Evolutionary conservation across 129 eudicot species (phyloP).

Genomic region (Flaveria brownii): DNA sequence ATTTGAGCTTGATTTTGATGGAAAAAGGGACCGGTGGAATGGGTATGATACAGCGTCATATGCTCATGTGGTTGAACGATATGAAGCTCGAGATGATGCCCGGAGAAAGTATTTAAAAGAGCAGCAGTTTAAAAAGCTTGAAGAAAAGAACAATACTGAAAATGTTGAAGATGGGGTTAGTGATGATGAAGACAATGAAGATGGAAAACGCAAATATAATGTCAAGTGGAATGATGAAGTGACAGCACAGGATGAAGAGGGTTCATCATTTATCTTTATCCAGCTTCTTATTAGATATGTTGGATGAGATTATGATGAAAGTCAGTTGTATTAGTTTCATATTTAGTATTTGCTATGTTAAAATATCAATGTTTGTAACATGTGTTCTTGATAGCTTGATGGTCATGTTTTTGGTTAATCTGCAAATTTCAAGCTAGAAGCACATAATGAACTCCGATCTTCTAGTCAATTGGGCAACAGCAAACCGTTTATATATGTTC

Average conservation of each 20-base stretch:
- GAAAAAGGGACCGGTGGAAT: slow-evolving; percentile 88
- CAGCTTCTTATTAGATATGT: background rate
- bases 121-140: slow-evolving; percentile 75
- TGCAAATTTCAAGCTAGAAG: background rate
- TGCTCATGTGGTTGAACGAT: slow-evolving; percentile 68
- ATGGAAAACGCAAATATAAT: slow-evolving; percentile 73
- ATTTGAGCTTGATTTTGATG: slow-evolving; percentile 88
- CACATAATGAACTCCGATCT: background rate
- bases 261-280: slow-evolving; percentile 36
- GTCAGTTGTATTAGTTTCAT: slow-evolving; percentile 2
- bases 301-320: background rate
- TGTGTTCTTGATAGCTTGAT: background rate
- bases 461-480: background rate
- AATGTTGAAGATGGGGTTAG: slow-evolving; percentile 54
- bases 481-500: background rate
- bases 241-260: slow-evolving; percentile 73
- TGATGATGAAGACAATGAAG: slow-evolving; percentile 81
- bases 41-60: slow-evolving; percentile 84
- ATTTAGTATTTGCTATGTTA: background rate
- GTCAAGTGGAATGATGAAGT: slow-evolving; percentile 78
- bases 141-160: slow-evolving; percentile 65
- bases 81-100: slow-evolving; percentile 86
- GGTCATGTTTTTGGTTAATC: background rate
- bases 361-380: background rate
- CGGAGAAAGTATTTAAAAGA: slow-evolving; percentile 75